Conservation (phyloP, 106 monocot genomes). For the Dendrobium huoshanense region DNA sequence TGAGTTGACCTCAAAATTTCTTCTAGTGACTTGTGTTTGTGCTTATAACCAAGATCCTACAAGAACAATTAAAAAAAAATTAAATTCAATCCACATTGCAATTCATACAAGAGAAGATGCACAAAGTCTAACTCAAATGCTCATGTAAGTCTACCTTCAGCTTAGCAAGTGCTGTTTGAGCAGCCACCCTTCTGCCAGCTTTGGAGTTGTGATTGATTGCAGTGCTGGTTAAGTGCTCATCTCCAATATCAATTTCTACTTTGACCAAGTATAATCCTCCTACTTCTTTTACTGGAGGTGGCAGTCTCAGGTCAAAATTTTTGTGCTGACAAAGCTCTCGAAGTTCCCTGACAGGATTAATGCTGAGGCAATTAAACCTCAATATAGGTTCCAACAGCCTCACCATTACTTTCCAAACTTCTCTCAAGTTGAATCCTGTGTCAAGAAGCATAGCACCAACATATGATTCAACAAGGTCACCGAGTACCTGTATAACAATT, state of each 20-base stretch:
- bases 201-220: slow-evolving; percentile 65
- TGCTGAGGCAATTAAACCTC: slow-evolving; percentile 38
- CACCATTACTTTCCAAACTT: slow-evolving; percentile 67
- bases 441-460: slow-evolving; percentile 90
- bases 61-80: neutral
- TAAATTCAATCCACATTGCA: slow-evolving; percentile 3
- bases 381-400: slow-evolving; percentile 45
- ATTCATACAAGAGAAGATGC: neutral
- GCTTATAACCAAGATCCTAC: slow-evolving; percentile 66
- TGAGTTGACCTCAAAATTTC: slow-evolving; percentile 40
- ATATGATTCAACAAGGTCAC: slow-evolving; percentile 91
- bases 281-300: slow-evolving; percentile 27
- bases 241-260: slow-evolving; percentile 39
- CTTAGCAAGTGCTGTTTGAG: slow-evolving; percentile 54
- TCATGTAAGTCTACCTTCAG: slow-evolving; percentile 52
- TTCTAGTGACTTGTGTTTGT: slow-evolving; percentile 67
- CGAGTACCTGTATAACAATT: slow-evolving; percentile 62
- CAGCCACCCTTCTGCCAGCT: slow-evolving; percentile 62
- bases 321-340: slow-evolving; percentile 75
- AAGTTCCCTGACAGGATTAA: slow-evolving; percentile 73
- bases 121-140: neutral
- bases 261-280: slow-evolving; percentile 33
- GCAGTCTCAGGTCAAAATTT: slow-evolving; percentile 33
- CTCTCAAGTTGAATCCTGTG: slow-evolving; percentile 59
- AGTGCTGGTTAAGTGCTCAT: slow-evolving; percentile 17